Percentiles rank a stretch among this genome's conserved stretches.
These are phyloP conservation scores for Xylaria acuta DNA, from an alignment of 495 filamentous ascomycete species.

Conservation along the genomic window DNA sequence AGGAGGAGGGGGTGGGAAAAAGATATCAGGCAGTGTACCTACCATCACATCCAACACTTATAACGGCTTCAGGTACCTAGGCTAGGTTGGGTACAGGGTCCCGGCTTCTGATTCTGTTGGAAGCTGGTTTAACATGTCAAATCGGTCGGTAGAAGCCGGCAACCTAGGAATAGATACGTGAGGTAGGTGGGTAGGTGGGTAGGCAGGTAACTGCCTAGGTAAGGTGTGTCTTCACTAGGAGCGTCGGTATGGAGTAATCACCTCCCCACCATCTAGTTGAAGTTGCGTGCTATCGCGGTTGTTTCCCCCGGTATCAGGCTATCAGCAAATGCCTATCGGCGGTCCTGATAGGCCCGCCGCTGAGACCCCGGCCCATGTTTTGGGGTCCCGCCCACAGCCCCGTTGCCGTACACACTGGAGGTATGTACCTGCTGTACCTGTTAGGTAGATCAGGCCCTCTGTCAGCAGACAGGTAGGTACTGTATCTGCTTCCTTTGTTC, in stretches of 20 bases:
- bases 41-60: neutral
- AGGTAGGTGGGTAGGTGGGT: too few species aligned
- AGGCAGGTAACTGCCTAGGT: too few species aligned
- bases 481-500: neutral
- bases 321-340: neutral
- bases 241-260: neutral
- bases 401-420: constrained; percentile 17
- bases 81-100: neutral
- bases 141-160: constrained; percentile 5
- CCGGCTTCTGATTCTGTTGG: neutral
- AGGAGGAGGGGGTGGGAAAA: neutral
- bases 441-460: neutral
- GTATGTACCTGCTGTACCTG: too few species aligned
- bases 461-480: constrained; percentile 8
- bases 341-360: constrained; percentile 10
- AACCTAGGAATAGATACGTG: too few species aligned
- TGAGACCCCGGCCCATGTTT: constrained; percentile 7
- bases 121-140: constrained; percentile 9
- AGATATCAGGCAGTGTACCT: neutral
- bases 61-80: neutral
- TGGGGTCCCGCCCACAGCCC: constrained; percentile 5
- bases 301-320: constrained; percentile 7
- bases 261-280: constrained; percentile 14
- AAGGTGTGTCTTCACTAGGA: neutral
- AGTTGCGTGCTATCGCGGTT: neutral